phyloP scores from a whole-genome alignment of 2,329 filamentous ascomycete species.

The Myriosclerotinia duriaeana region DNA sequence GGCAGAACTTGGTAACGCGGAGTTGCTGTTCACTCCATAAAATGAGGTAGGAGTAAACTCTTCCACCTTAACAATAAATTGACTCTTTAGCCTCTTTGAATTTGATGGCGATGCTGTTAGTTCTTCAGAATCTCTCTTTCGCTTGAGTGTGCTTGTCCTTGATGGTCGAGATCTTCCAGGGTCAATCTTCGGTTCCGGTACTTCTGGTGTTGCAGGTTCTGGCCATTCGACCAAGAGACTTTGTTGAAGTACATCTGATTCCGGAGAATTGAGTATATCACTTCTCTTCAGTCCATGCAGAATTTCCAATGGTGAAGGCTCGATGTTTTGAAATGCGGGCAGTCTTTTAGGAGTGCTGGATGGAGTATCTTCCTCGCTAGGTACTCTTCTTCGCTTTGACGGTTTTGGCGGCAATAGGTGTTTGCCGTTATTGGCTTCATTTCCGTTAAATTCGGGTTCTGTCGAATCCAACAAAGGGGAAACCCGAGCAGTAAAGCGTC shows the following conservation, averaged over 20 bases:
- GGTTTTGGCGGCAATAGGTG: conserved; percentile 1
- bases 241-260: neutral
- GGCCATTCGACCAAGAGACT: neutral
- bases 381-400: conserved; percentile 6
- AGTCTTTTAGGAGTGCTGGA: conserved; percentile 1
- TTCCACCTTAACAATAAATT: conserved; percentile 26
- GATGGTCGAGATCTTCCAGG: conserved; percentile 5
- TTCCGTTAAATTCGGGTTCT: neutral
- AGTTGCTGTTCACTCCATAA: neutral
- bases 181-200: conserved; percentile 1
- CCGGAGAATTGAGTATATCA: neutral
- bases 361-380: neutral
- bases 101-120: conserved; percentile 22
- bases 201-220: neutral
- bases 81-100: conserved; percentile 22
- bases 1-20: conserved; percentile 27
- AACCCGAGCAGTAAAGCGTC: conserved; percentile 29
- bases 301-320: neutral
- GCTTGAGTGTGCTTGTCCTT: conserved; percentile 28
- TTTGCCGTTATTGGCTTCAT: neutral
- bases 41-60: conserved; percentile 2
- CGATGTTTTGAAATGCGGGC: neutral
- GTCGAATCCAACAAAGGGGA: conserved; percentile 32
- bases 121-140: conserved; percentile 31
- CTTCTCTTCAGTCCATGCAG: conserved; percentile 1